These are phyloP conservation scores for Betula pendula DNA, from an alignment of 306 rosid genomes.

Conservation along the genomic window DNA sequence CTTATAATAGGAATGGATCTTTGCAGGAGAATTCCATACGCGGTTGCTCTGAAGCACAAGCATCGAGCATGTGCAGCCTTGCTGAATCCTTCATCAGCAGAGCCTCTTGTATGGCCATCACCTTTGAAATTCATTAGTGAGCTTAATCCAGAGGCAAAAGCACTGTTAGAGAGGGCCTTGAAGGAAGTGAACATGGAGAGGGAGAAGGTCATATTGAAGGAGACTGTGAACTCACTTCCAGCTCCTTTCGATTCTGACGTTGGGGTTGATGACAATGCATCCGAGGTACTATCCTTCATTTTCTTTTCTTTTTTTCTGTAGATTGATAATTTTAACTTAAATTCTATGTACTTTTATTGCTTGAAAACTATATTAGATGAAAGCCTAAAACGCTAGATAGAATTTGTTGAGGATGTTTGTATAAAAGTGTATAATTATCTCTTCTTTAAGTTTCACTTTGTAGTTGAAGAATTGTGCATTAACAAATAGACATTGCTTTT, in stretches of 20 bases:
- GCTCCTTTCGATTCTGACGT: conserved; percentile 48
- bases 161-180: conserved; percentile 74
- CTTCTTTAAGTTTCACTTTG: not conserved
- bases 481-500: too few species aligned
- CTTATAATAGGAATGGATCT: conserved; percentile 3
- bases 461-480: too few species aligned
- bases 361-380: not conserved
- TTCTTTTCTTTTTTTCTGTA: conserved; percentile 15
- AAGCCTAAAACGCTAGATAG: not conserved
- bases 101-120: conserved; percentile 94
- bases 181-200: conserved; percentile 83
- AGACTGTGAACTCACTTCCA: conserved; percentile 34
- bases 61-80: conserved; percentile 69
- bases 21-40: conserved; percentile 78
- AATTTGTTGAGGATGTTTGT: not conserved
- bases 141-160: conserved; percentile 81
- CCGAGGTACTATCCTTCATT: conserved; percentile 55
- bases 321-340: not conserved
- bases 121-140: conserved; percentile 84
- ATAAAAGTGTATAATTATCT: not conserved
- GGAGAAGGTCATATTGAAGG: conserved; percentile 66
- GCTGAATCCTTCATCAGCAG: conserved; percentile 79
- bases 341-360: not conserved
- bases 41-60: conserved; percentile 71
- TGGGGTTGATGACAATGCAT: conserved; percentile 53